A percentile compares a stretch with the other conserved stretches of the same genome.
phyloP scores from a whole-genome alignment of 2,329 filamentous ascomycete genomes.

The Neurospora sp. region DNA sequence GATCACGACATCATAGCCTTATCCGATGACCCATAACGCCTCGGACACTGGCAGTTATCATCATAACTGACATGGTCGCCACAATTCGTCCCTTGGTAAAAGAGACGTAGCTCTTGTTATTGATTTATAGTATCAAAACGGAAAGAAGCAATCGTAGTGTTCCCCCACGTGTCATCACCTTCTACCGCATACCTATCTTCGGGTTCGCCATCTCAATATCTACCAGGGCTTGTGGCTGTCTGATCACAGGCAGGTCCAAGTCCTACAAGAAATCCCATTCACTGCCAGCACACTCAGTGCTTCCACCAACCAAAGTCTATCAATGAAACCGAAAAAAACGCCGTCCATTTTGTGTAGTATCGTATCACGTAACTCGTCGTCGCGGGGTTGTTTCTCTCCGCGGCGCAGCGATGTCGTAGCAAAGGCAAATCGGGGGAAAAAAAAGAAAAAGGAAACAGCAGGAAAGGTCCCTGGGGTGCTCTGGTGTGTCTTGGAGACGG shows the following conservation, averaged over 20 bases:
- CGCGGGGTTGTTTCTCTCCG: neutral
- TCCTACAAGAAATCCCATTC: neutral
- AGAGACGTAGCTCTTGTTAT: neutral
- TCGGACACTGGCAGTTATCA: neutral
- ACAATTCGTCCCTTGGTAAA: too few species aligned
- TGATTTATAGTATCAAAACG: neutral
- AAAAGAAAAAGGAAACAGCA: neutral
- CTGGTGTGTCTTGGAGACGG: neutral
- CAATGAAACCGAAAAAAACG: neutral
- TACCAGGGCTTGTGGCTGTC: neutral
- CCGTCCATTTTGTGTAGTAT: neutral
- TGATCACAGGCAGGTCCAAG: neutral
- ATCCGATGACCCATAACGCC: neutral
- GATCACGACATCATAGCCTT: neutral
- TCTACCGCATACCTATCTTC: too few species aligned
- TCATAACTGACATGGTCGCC: neutral
- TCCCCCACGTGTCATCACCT: too few species aligned
- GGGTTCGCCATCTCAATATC: neutral
- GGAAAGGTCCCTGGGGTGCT: neutral
- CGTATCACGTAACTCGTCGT: neutral
- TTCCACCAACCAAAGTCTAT: neutral
- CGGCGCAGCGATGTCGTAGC: neutral
- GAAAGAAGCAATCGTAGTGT: neutral
- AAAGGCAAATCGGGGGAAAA: neutral
- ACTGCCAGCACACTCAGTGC: neutral